Evolutionary conservation across 257 asterid genomes (phyloP), one percentile per base, ranked within the genome.

Genomic region (Przewalskia tangutica): DNA sequence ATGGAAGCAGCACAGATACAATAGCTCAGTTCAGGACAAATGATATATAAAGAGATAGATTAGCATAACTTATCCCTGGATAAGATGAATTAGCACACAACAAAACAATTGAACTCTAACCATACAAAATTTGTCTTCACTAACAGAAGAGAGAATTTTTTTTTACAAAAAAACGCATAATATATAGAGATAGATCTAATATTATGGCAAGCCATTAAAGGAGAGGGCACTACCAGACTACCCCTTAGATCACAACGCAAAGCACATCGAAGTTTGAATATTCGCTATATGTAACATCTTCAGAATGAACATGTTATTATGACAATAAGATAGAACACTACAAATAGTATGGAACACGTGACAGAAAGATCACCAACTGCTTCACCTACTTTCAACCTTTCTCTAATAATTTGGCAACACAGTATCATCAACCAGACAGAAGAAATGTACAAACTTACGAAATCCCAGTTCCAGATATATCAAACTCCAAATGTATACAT

Each of bases 401-500:
- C 59, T 46, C 8, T 71, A 11, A 20, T 46, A 71, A 46, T 71
- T 18, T 71, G 59, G 38, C 9, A 16, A 71, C 42, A 46, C 20
- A 3, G 17, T 12, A 71, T 71, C 59, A 71, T 71, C 59, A 71
- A 71, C 34, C 59, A 50, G 56, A 34, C 67, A 81, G 42, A 32
- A 53, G 18, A 65, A 48, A 81, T 81, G 55, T 13, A 75, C 14
- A 75, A 66, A 86, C 94, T 92, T 84, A 92, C 97, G 40, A 81
- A 75, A 92, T 84, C 77, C 90, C 85, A 16, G 92, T 85, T 83
- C 94, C 90, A 82, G 93, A 87, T 81, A 89, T 64, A 87, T 90
- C 93, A 86, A 92, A 90, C 84, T 92, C 97, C 86, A 92, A 85
- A 85, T 93, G 96, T 84, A 90, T 91, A 90, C 97, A 93, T 75